Percentiles rank a stretch among this genome's conserved stretches.
Evolutionary conservation across 1,284 basidiomycete species (phyloP).

Genomic region (Trametes polyzona): DNA sequence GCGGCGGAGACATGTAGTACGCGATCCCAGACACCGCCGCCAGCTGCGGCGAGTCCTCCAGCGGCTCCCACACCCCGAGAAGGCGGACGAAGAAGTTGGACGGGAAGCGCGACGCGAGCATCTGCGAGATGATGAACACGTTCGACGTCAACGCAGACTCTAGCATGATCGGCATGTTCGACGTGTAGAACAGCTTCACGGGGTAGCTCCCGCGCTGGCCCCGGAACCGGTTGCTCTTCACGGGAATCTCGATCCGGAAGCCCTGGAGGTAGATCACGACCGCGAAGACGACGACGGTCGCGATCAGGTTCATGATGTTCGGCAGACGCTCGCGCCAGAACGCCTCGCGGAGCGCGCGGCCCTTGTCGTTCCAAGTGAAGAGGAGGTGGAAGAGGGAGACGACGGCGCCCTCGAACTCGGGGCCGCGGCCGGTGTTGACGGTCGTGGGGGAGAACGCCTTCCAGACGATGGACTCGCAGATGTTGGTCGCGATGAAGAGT

Average conservation of each 20-base stretch:
- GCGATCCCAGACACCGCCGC: constrained; percentile 91
- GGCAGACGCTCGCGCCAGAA: constrained; percentile 98
- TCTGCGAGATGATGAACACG: constrained; percentile 96
- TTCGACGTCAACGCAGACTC: constrained; percentile 94
- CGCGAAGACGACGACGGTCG: constrained; percentile 91
- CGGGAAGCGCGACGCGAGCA: constrained; percentile 92
- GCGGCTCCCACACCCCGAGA: constrained; percentile 96
- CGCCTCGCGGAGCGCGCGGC: constrained; percentile 94
- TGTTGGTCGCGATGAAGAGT: constrained; percentile 99
- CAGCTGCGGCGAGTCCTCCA: constrained; percentile 93
- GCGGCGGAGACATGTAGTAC: constrained; percentile 98
- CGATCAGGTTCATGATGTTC: constrained; percentile 97
- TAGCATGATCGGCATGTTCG: constrained; percentile 99
- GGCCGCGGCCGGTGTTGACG: constrained; percentile 96
- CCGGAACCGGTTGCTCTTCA: constrained; percentile 96
- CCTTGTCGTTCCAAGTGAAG: constrained; percentile 99
- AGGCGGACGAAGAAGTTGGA: constrained; percentile 89
- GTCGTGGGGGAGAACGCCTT: constrained; percentile 99
- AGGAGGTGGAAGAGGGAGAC: constrained; percentile 97
- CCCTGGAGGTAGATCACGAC: constrained; percentile 98
- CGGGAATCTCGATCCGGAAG: constrained; percentile 98
- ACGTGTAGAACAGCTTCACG: constrained; percentile 98
- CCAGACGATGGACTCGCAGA: constrained; percentile 99
- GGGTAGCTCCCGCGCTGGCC: constrained; percentile 96
- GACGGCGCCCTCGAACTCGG: constrained; percentile 97